phyloP scores from a whole-genome alignment of 345 rosid species.

The Brassica carinata region DNA sequence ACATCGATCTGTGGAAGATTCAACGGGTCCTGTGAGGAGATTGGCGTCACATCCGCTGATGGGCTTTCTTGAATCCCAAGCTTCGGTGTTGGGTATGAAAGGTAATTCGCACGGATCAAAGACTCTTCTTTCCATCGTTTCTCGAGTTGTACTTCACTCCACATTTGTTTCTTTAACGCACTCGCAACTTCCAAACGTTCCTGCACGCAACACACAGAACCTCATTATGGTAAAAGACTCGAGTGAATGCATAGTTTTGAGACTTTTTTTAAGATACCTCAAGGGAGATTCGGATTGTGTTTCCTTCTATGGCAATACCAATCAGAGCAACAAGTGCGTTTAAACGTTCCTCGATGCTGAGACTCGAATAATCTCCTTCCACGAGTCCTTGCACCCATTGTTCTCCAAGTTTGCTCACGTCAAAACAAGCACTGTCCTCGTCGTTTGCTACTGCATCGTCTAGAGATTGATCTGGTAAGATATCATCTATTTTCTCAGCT shows the following conservation, averaged over 20 bases:
- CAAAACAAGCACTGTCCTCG: conserved; percentile 49
- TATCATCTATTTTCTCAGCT: conserved; percentile 26
- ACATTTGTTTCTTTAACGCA: conserved; percentile 89
- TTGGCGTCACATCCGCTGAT: conserved; percentile 38
- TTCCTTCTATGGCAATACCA: conserved; percentile 80
- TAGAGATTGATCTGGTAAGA: conserved; percentile 31
- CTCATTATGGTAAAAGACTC: conserved; percentile 13
- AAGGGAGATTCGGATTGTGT: conserved; percentile 60
- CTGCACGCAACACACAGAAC: conserved; percentile 46
- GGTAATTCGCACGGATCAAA: conserved; percentile 47
- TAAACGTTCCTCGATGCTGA: conserved; percentile 81
- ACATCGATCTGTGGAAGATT: conserved; percentile 46
- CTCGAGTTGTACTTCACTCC: conserved; percentile 90
- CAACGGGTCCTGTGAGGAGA: conserved; percentile 49
- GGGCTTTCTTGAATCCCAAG: conserved; percentile 51
- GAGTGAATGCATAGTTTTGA: conserved; percentile 6
- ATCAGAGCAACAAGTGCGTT: conserved; percentile 71
- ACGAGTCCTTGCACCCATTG: conserved; percentile 85
- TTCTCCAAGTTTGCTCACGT: conserved; percentile 68
- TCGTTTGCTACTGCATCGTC: conserved; percentile 34
- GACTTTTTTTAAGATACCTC: conserved; percentile 44
- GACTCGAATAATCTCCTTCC: conserved; percentile 80
- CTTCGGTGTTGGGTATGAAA: conserved; percentile 51
- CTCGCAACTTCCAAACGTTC: conserved; percentile 90
- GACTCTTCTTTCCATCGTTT: conserved; percentile 87